These are phyloP conservation scores for Cystobasidium ongulense DNA, from an alignment of 768 basidiomycete species.

Conservation along the genomic window DNA sequence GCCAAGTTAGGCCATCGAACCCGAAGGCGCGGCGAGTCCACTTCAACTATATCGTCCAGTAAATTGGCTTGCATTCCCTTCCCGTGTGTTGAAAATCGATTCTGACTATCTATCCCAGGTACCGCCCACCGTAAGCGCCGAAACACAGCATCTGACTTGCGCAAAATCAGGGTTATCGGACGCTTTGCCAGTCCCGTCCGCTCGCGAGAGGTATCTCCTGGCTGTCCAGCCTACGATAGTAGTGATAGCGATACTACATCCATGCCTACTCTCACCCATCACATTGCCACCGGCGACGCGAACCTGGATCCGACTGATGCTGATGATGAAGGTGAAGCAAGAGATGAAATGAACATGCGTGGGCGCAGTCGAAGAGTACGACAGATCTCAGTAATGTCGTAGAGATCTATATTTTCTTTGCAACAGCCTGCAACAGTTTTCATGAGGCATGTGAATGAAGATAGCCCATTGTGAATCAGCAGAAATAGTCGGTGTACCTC, in stretches of 20 bases:
- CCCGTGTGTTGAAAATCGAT: too few relatives aligned
- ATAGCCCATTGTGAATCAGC: too few relatives aligned
- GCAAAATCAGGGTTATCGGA: conserved; percentile 13
- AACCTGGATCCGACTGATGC: neutral
- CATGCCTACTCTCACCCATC: neutral
- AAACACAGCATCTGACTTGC: neutral
- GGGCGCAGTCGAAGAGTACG: neutral
- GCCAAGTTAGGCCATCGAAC: neutral
- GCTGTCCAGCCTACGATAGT: neutral
- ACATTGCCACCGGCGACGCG: neutral
- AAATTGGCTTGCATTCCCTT: neutral
- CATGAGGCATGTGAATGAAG: too few relatives aligned
- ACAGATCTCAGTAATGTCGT: neutral
- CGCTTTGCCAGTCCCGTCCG: conserved; percentile 7
- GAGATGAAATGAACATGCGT: neutral
- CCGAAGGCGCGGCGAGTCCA: neutral
- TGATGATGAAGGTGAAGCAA: conserved; percentile 10
- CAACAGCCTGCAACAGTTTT: too few relatives aligned
- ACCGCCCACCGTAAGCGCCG: neutral
- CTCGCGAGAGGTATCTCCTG: neutral
- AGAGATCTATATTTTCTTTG: neutral
- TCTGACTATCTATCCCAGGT: neutral
- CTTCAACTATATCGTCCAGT: neutral
- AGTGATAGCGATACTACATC: neutral
- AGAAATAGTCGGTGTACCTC: too few relatives aligned